These are phyloP conservation scores for Tricharina praecox DNA, from an alignment of 495 filamentous ascomycete species.

Conservation along the genomic window DNA sequence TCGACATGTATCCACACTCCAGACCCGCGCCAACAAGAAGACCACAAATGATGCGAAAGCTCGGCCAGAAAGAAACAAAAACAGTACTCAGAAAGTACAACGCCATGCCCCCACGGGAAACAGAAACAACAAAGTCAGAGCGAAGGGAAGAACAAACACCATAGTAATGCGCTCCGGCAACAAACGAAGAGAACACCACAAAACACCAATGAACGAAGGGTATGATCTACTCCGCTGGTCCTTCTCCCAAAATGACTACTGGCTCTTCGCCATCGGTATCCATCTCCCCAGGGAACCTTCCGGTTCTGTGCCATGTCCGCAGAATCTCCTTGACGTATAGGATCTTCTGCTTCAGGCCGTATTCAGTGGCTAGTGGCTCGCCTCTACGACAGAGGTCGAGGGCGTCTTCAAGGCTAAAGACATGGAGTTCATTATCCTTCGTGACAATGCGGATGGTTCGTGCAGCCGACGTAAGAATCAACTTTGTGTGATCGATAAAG, in stretches of 20 bases:
- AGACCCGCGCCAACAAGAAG: no score
- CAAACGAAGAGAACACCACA: slow-evolving; percentile 1
- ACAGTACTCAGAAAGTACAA: no score
- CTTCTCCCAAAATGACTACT: slow-evolving; percentile 19
- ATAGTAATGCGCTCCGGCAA: slow-evolving; percentile 2
- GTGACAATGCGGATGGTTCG: slow-evolving; percentile 21
- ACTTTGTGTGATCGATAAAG: slow-evolving; percentile 92
- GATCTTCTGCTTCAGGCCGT: slow-evolving; percentile 21
- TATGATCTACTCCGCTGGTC: slow-evolving; percentile 12
- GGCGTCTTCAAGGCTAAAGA: slow-evolving; percentile 23
- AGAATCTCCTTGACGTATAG: slow-evolving; percentile 22
- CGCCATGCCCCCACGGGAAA: slow-evolving; percentile 7
- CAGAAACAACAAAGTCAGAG: slow-evolving; percentile 3
- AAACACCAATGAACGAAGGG: slow-evolving; percentile 8
- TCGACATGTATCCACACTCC: no score
- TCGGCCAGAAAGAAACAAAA: background rate
- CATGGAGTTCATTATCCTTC: slow-evolving; percentile 18
- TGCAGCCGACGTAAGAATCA: slow-evolving; percentile 18
- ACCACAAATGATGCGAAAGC: no score
- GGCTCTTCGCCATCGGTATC: slow-evolving; percentile 14
- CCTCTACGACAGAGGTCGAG: slow-evolving; percentile 15
- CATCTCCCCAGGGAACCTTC: slow-evolving; percentile 19
- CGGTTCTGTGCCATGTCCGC: slow-evolving; percentile 12
- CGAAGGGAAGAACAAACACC: slow-evolving; percentile 7
- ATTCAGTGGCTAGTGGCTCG: slow-evolving; percentile 11